Base-by-base conservation (phyloP, 2,329 filamentous ascomycete species). In the Stemphylium beticola region DNA sequence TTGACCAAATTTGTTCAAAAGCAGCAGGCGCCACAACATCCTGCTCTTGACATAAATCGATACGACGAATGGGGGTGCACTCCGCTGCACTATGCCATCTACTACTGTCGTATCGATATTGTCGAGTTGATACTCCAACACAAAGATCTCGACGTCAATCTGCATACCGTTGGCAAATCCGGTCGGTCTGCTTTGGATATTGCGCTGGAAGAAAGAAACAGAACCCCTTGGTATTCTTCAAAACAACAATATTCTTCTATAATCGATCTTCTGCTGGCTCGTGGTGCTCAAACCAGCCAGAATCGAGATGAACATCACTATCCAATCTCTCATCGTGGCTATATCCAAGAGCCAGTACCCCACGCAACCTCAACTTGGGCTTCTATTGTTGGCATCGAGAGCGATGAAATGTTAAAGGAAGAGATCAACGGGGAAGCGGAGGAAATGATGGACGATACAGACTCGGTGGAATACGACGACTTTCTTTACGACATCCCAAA, bases 21-120 rank as follows among this genome's bases (percentile, higher is more conserved):
- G 1, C 1, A 36, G 18, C 2, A 26, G 2, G 10, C 10, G 0
- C 8, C 1, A 1, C 1, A 24, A 2, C n/a, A 46, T 3, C 18
- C 10, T 2, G 20, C 2, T 3, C 4, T 46, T 12, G 10, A 46
- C 6, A 11, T 46, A 32, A 37, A 46, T 33, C 6, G 22, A 24
- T 24, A 24, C 3, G 22, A 24, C 2, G 6, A 4, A 5, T 24
- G 2, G 6, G 2, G 8, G 26, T 0, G 4, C 12, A 12, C 43
- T 14, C 32, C 32, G 6, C 1, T 46, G 24, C 43, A 46, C 3
- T 2, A 11, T 5, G 43, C 42, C 14, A 18, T 26, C 1, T 0
- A 12, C 0, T 34, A 4, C 7, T 7, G 5, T 2, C 20, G 12
- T 4, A 9, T 22, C 2, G 32, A 22, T 2, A n/a, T 36, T 6